Evolutionary conservation across 1,284 basidiomycete species (phyloP).

Genomic region (Tylopilus sp.): DNA sequence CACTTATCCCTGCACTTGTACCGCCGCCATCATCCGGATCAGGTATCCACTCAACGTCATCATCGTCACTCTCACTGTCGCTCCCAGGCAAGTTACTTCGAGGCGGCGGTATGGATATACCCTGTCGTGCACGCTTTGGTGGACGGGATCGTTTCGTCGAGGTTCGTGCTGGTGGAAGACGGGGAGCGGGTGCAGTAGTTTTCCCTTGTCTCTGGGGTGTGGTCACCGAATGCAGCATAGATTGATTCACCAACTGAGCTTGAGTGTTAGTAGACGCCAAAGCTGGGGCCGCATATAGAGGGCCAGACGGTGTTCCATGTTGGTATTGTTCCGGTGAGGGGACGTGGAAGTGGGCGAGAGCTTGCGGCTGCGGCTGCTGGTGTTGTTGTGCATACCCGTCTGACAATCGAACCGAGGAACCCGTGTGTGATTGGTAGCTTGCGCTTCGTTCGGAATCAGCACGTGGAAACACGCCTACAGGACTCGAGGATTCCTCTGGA

Average conservation of each 20-base stretch:
- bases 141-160: slow-evolving; percentile 35
- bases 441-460: slow-evolving; percentile 6
- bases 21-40: slow-evolving; percentile 15
- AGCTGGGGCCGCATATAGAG: slow-evolving; percentile 10
- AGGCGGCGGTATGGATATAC: slow-evolving; percentile 2
- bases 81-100: slow-evolving; percentile 29
- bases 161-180: slow-evolving; percentile 9
- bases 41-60: slow-evolving; percentile 38
- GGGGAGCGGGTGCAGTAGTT: not conserved
- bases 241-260: slow-evolving; percentile 11
- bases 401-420: slow-evolving; percentile 16
- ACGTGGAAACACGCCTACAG: not conserved
- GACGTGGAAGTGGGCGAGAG: slow-evolving; percentile 2
- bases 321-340: slow-evolving; percentile 24
- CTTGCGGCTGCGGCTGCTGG: slow-evolving; percentile 13
- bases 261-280: slow-evolving; percentile 12
- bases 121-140: slow-evolving; percentile 31
- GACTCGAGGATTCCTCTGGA: slow-evolving; percentile 1
- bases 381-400: slow-evolving; percentile 14
- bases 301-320: slow-evolving; percentile 8
- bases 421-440: slow-evolving; percentile 9
- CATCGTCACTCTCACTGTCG: slow-evolving; percentile 46
- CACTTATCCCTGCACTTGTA: slow-evolving; percentile 9
- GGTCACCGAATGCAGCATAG: slow-evolving; percentile 4
- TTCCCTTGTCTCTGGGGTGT: slow-evolving; percentile 15